Conservation (phyloP, 2,329 filamentous ascomycete genomes). For the Botrytis fabae region DNA sequence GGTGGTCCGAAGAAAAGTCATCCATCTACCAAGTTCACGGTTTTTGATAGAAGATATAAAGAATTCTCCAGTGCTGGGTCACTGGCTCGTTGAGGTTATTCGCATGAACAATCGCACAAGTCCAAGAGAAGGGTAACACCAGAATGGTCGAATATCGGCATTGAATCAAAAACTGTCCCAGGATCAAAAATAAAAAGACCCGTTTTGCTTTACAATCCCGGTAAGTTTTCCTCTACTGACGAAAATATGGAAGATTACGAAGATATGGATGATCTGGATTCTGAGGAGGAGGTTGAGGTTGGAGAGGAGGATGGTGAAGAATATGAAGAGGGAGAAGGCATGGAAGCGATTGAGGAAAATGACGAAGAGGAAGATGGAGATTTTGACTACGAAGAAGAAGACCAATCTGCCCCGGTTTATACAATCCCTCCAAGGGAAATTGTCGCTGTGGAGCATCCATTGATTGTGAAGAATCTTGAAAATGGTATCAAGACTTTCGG, state of each 20-base stretch:
- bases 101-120: not conserved
- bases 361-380: conserved; percentile 7
- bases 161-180: not conserved
- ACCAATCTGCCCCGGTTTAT: conserved; percentile 47
- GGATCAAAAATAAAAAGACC: not conserved
- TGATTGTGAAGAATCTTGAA: conserved; percentile 63
- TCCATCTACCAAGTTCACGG: not conserved
- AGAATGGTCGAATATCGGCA: not conserved
- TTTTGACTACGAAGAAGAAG: conserved; percentile 18
- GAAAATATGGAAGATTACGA: conserved; percentile 16
- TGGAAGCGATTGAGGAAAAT: conserved; percentile 6
- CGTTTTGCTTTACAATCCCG: conserved; percentile 2
- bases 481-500: conserved; percentile 64
- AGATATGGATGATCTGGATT: conserved; percentile 12
- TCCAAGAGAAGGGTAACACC: not conserved
- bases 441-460: conserved; percentile 66
- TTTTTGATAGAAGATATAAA: not conserved
- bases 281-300: conserved; percentile 1
- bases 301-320: not conserved
- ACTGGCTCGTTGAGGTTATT: not conserved
- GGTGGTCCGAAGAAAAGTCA: not conserved
- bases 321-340: not conserved
- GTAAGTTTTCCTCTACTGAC: not conserved
- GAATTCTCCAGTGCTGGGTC: not conserved
- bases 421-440: conserved; percentile 53